Evolutionary conservation across 805 yeast species (phyloP).

Genomic region (Wickerhamiella siamensis): DNA sequence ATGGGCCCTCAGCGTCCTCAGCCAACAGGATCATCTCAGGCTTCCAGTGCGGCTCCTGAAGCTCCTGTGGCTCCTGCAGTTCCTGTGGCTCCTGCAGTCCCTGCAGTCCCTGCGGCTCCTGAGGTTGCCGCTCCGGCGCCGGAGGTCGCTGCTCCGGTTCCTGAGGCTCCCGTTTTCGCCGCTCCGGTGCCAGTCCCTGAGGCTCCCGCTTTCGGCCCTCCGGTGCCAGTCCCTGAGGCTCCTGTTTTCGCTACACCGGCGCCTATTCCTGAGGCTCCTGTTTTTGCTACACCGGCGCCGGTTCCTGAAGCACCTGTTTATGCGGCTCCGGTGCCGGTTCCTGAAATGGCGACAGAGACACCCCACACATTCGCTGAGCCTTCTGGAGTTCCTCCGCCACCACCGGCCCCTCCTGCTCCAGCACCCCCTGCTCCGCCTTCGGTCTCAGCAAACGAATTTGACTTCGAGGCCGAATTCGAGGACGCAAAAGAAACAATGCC

Average conservation of each 20-base stretch:
- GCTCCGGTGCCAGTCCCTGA: constrained; percentile 2
- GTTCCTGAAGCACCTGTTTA: constrained; percentile 13
- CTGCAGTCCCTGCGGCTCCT: constrained; percentile 20
- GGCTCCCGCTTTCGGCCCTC: neutral
- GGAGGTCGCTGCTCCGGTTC: neutral
- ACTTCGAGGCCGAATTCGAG: neutral
- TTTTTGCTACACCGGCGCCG: constrained; percentile 1
- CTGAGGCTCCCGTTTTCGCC: constrained; percentile 1
- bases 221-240: constrained; percentile 2
- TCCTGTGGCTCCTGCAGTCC: constrained; percentile 23
- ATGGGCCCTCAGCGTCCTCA: constrained; percentile 25
- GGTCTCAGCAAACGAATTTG: neutral
- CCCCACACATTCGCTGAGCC: constrained; percentile 16
- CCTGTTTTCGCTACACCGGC: neutral
- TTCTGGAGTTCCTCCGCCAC: neutral
- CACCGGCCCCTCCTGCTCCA: constrained; percentile 13
- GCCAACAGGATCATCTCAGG: constrained; percentile 4
- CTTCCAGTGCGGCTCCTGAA: constrained; percentile 6
- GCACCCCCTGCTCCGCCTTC: neutral
- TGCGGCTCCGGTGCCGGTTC: constrained; percentile 4
- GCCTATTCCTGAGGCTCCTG: constrained; percentile 1
- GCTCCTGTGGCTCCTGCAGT: constrained; percentile 7
- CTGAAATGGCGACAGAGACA: constrained; percentile 16
- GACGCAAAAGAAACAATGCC: neutral
- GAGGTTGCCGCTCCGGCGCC: constrained; percentile 7